Base-by-base conservation (phyloP, 2,329 filamentous ascomycete species). In the Xylariaceae sp. region DNA sequence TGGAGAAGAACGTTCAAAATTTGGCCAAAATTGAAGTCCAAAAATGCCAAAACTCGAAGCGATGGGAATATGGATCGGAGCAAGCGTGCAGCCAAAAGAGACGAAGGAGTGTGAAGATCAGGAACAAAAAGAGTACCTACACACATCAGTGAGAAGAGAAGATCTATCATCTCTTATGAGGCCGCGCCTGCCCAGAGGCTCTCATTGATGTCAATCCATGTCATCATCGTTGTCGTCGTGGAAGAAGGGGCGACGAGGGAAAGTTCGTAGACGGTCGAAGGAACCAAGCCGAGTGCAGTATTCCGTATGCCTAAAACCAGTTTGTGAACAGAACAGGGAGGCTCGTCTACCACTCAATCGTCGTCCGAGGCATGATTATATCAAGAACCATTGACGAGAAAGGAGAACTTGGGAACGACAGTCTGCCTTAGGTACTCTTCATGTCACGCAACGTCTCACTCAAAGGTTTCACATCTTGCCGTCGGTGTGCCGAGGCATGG, bases 21-120 rank as follows among this genome's bases (percentile, higher is more conserved):
- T 59, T 60, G 59, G 59, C 67, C 66, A 71, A 72, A 69, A 67
- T 58, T 60, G 58, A 64, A 66, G 65, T 64, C 66, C 69, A 70
- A 71, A 69, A 70, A 67, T 62, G 65, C 66, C 66, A 71, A 70
- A 71, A 51, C 23, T 51, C n/a, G 49, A 51, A 62, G 55, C n/a
- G 63, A 59, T 17, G 41, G 53, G 61, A 44, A 63, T 59, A 61
- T 58, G 60, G 58, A 53, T 49, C 58, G 59, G 45, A 53, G 48
- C 23, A 30, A 49, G 57, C 11, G 47, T 47, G 57, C 62, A 63
- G 58, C 59, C 55, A 69, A 65, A 65, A 64, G 59, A 57, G 60
- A 30, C 53, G 58, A 65, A 55, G 57, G 37, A 41, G 49, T 45
- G n/a, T 53, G 52, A 59, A 52, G 54, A 61, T 13, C 13, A 41